These are phyloP conservation scores for Clathrus columnatus DNA, from an alignment of 768 basidiomycete species.

Conservation along the genomic window DNA sequence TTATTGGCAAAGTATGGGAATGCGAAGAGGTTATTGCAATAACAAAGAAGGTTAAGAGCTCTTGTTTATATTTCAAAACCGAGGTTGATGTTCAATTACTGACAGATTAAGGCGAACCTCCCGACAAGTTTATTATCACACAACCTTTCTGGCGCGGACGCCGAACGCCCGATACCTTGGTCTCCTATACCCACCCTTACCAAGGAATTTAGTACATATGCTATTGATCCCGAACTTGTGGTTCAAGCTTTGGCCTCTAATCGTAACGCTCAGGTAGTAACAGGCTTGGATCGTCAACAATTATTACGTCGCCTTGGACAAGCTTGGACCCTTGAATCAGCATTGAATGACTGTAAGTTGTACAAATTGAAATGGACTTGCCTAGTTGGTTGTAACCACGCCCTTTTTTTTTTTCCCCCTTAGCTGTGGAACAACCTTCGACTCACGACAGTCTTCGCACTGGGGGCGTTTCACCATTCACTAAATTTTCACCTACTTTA, in stretches of 20 bases:
- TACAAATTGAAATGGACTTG: too few relatives aligned
- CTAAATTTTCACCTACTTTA: conserved; percentile 74
- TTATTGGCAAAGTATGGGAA: conserved; percentile 66
- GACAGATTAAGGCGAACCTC: not conserved
- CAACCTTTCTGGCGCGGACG: not conserved
- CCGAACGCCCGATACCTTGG: conserved; percentile 33
- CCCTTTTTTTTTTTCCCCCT: conserved; percentile 5
- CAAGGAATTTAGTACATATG: not conserved
- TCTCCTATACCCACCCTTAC: conserved; percentile 20
- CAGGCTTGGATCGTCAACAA: conserved; percentile 50
- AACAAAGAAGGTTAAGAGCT: conserved; percentile 44
- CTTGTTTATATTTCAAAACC: not conserved
- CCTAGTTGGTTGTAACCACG: too few relatives aligned
- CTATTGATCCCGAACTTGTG: conserved; percentile 43
- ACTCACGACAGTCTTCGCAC: conserved; percentile 50
- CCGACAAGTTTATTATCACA: not conserved
- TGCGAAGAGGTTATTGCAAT: conserved; percentile 42
- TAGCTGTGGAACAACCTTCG: conserved; percentile 49
- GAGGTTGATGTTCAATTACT: too few relatives aligned
- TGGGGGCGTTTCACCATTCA: conserved; percentile 64
- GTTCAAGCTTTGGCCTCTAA: conserved; percentile 48
- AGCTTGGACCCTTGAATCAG: conserved; percentile 68
- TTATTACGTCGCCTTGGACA: conserved; percentile 45
- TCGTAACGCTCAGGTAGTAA: conserved; percentile 48
- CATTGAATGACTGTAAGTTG: conserved; percentile 70